Conservation (phyloP, 108 stramenopile genomes). For the Cyclotella cryptica region DNA sequence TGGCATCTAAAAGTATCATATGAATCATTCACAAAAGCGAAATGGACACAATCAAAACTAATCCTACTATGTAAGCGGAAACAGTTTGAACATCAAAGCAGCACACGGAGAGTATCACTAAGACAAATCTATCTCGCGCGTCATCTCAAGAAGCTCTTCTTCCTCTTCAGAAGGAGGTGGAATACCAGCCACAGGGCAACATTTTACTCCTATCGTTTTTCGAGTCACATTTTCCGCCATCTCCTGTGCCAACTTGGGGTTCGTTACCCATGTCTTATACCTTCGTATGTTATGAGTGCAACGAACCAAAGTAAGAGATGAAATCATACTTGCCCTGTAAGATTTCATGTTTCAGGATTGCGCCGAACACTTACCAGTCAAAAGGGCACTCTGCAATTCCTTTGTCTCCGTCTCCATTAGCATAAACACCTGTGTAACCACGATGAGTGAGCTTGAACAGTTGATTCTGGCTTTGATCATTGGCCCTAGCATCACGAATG, state of each 20-base stretch:
- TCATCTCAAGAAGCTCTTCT: conserved; percentile 55
- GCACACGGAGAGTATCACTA: too few species aligned
- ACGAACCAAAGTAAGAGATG: background rate
- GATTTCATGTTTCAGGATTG: too few species aligned
- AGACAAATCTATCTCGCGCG: conserved; percentile 57
- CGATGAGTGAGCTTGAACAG: conserved; percentile 80
- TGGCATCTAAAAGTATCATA: too few species aligned
- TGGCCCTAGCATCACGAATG: conserved; percentile 73
- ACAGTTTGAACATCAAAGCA: too few species aligned
- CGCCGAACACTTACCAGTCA: conserved; percentile 30
- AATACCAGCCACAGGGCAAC: conserved; percentile 64
- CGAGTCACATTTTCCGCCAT: conserved; percentile 81
- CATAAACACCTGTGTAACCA: conserved; percentile 68
- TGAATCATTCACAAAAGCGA: too few species aligned
- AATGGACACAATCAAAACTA: too few species aligned
- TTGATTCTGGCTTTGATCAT: conserved; percentile 87
- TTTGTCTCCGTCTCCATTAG: conserved; percentile 82
- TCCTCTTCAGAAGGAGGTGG: conserved; percentile 51
- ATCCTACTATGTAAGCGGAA: too few species aligned
- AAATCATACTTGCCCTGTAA: too few species aligned
- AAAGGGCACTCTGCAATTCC: conserved; percentile 60
- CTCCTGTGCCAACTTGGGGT: conserved; percentile 71
- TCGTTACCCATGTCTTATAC: conserved; percentile 82
- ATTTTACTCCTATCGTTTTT: conserved; percentile 73
- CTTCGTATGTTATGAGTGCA: conserved; percentile 53